Base-by-base conservation (phyloP, 352 stramenopile genomes). In the Phytophthora parvispora region DNA sequence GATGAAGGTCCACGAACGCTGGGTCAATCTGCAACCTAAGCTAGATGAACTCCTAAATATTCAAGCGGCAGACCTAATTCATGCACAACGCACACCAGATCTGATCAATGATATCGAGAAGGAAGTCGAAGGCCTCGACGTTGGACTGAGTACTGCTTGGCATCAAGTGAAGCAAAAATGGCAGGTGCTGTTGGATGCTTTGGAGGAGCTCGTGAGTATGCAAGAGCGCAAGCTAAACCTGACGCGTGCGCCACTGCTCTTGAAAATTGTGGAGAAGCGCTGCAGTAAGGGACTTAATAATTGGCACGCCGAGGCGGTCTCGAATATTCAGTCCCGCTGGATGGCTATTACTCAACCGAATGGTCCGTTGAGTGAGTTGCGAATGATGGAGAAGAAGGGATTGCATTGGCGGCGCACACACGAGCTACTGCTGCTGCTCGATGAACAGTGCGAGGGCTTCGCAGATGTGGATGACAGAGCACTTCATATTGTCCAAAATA, bases 381-480 rank as follows among this genome's bases (percentile, higher is more conserved):
- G 83, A 1, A 32, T 94, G 8, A 92, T 89, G 63, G 83, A 88
- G 47, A 88, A 84, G 42, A 87, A 91, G 28, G 80, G 77, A 0
- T 57, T 94, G 22, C 84, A 94, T 52, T 94, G 86, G 86, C 79
- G 84, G 4, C 84, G 86, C 2, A 94, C 86, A 24, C 81, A 92
- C 36, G 86, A 94, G 51, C 59, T 94, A 3, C 58, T 94, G 25
- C 49, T 89, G 25, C 60, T 94, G 6, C 70, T 94, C 0, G 76
- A 91, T 59, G 86, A 94, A 25, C 84, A 94, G 48, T 94, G 83
- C 48, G 86, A 94, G 49, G 86, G 84, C 0, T 91, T 92, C 59
- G 77, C 78, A 0, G 80, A 87, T 6, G 63, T 87, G 3, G 86
- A 94, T 47, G 78, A 69, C 0, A 79, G 67, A 27, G 71, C 82